Evolutionary conservation across 768 basidiomycete species (phyloP), one percentile per base, ranked within the genome.

Genomic region (Sarcomyxa edulis): DNA sequence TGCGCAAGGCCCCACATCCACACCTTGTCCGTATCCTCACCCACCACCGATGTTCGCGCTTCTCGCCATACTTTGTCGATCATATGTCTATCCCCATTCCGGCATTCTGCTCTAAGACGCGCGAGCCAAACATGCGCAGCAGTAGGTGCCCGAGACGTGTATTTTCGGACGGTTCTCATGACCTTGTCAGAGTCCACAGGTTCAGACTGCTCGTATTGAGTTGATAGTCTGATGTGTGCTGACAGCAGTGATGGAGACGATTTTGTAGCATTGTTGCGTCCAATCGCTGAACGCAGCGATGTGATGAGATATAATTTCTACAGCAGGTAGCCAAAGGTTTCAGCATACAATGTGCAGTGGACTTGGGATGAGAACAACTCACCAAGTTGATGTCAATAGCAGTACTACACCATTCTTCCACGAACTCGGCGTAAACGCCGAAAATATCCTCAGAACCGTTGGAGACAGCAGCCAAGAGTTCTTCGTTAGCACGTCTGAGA

Each of bases 281-380:
- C 49, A 27, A 65, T 58, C 26, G 69, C 43, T 27, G 55, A 52
- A 28, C 63, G 60, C 43, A 80, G 49, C 30, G 67, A 71, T 28
- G 55, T 54, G 42, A 69, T 55, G 26, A 85, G 61, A 56, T 81
- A 88, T 37, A 53, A 45, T 60, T 71, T 75, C 82, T 83, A n/a
- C n/a, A n/a, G n/a, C n/a, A n/a, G n/a, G n/a, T n/a, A n/a, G n/a
- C n/a, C n/a, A n/a, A n/a, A n/a, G n/a, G n/a, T n/a, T n/a, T n/a
- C n/a, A n/a, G n/a, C n/a, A n/a, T n/a, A n/a, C n/a, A n/a, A n/a
- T n/a, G n/a, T n/a, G n/a, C n/a, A n/a, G n/a, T n/a, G n/a, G n/a
- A n/a, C 54, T 31, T 26, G 36, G 39, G 40, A 32, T 21, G 25
- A 27, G 52, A 58, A 45, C 43, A 20, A 45, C 59, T 57, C 43